Percentiles rank a stretch among this genome's conserved stretches.
Conservation (phyloP, 441 rosid genomes). For the Syzygium syzygioides region DNA sequence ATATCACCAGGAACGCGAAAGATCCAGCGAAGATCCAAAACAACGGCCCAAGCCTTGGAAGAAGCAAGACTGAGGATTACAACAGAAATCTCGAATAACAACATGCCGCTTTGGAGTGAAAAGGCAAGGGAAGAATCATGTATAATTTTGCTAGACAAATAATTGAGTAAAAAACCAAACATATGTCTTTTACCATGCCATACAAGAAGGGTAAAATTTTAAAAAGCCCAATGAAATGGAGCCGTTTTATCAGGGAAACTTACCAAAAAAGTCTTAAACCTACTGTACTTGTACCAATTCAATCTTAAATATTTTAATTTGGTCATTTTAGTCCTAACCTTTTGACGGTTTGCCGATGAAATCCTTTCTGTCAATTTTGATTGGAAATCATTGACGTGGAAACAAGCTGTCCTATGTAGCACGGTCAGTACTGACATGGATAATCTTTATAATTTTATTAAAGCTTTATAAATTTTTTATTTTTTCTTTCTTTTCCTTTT, state of each 20-base stretch:
- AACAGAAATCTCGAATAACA: background rate
- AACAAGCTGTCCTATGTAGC: accelerated
- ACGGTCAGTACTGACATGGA: accelerated
- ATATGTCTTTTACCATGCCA: background rate
- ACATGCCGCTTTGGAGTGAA: background rate
- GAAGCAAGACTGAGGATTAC: background rate
- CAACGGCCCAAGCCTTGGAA: background rate
- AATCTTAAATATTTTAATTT: accelerated
- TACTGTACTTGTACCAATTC: accelerated
- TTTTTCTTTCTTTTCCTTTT: accelerated
- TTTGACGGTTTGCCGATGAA: background rate
- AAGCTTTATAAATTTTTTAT: background rate
- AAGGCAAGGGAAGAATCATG: background rate
- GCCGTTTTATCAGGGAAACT: accelerated
- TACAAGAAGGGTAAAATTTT: background rate
- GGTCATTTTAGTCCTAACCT: accelerated
- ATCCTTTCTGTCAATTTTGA: background rate
- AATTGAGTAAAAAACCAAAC: background rate
- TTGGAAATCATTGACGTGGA: accelerated
- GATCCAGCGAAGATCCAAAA: background rate
- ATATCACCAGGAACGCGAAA: background rate
- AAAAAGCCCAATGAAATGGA: background rate
- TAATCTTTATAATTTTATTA: background rate
- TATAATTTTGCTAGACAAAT: background rate
- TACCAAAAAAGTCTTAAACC: background rate